Evolutionary conservation across 2,329 filamentous ascomycete species (phyloP).

Genomic region (Aureobasidium uvarum): DNA sequence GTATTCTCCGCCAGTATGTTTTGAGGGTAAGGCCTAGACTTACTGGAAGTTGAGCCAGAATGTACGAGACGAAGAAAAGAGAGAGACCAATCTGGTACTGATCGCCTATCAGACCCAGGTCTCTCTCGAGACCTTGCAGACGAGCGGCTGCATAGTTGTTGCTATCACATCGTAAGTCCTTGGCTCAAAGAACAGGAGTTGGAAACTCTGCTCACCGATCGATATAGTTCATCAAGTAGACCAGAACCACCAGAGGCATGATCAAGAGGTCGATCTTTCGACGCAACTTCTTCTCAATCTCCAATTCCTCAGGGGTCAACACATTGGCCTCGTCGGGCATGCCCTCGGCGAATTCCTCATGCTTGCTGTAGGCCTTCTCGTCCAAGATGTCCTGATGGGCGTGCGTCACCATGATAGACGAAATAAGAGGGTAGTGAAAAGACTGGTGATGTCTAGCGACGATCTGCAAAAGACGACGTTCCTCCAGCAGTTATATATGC

Average conservation of each 20-base stretch:
- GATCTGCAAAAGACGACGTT: background rate
- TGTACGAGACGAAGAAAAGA: slow-evolving; percentile 22
- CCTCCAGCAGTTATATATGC: slow-evolving; percentile 12
- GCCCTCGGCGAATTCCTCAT: background rate
- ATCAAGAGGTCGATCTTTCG: slow-evolving; percentile 69
- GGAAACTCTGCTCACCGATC: slow-evolving; percentile 40
- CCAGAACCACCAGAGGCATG: slow-evolving; percentile 68
- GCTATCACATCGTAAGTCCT: slow-evolving; percentile 29
- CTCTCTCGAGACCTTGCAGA: slow-evolving; percentile 62
- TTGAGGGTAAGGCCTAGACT: background rate
- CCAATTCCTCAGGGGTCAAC: slow-evolving; percentile 37
- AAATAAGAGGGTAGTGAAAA: background rate
- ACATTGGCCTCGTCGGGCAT: background rate
- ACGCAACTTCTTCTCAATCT: slow-evolving; percentile 57
- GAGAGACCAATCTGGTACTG: slow-evolving; percentile 60
- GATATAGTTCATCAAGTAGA: slow-evolving; percentile 73
- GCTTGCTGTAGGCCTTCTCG: slow-evolving; percentile 14
- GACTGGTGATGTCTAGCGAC: background rate
- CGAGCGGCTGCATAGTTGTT: slow-evolving; percentile 66
- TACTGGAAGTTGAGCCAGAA: slow-evolving; percentile 44
- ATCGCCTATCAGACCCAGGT: slow-evolving; percentile 55
- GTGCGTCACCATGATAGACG: slow-evolving; percentile 13
- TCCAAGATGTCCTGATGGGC: slow-evolving; percentile 6
- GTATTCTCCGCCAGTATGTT: background rate
- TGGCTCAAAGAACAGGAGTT: background rate